phyloP scores from a whole-genome alignment of 768 basidiomycete genomes.

The Podaxis pistillaris region DNA sequence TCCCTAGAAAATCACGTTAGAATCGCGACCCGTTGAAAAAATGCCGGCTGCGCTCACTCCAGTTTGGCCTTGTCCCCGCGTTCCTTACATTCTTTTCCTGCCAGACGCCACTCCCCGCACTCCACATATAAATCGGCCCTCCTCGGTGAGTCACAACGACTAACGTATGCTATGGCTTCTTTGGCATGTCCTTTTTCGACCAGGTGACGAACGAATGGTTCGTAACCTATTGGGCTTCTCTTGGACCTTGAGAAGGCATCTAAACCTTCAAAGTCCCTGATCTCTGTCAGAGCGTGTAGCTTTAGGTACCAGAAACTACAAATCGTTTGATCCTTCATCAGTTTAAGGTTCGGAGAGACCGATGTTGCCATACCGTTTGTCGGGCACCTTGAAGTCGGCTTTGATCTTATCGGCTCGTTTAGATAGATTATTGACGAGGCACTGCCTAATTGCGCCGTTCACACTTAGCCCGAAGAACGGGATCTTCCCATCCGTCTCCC shows the following conservation, averaged over 20 bases:
- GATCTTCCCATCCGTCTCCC: slow-evolving; percentile 77
- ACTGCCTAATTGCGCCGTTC: slow-evolving; percentile 80
- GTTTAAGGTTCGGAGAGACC: not conserved
- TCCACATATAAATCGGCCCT: slow-evolving; percentile 85
- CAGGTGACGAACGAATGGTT: slow-evolving; percentile 81
- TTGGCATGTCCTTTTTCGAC: slow-evolving; percentile 69
- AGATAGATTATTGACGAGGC: slow-evolving; percentile 73
- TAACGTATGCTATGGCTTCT: slow-evolving; percentile 77
- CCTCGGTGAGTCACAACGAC: slow-evolving; percentile 80
- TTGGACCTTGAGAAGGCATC: slow-evolving; percentile 85
- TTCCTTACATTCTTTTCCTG: slow-evolving; percentile 89
- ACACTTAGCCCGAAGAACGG: slow-evolving; percentile 81
- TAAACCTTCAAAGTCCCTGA: slow-evolving; percentile 82
- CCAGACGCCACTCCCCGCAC: slow-evolving; percentile 88
- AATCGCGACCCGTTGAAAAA: slow-evolving; percentile 1
- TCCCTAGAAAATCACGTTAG: slow-evolving; percentile 43
- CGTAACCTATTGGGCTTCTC: slow-evolving; percentile 94
- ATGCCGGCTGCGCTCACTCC: slow-evolving; percentile 56
- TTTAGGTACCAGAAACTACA: slow-evolving; percentile 93
- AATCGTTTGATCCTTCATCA: not conserved
- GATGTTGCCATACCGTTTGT: slow-evolving; percentile 69
- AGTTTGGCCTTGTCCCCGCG: slow-evolving; percentile 80
- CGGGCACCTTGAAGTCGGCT: slow-evolving; percentile 89
- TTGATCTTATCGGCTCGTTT: slow-evolving; percentile 91
- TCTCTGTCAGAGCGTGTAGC: slow-evolving; percentile 75